Percentiles rank a stretch among this genome's conserved stretches.
These are phyloP conservation scores for Fusarium sp. DNA, from an alignment of 2,329 filamentous ascomycete genomes.

Conservation along the genomic window DNA sequence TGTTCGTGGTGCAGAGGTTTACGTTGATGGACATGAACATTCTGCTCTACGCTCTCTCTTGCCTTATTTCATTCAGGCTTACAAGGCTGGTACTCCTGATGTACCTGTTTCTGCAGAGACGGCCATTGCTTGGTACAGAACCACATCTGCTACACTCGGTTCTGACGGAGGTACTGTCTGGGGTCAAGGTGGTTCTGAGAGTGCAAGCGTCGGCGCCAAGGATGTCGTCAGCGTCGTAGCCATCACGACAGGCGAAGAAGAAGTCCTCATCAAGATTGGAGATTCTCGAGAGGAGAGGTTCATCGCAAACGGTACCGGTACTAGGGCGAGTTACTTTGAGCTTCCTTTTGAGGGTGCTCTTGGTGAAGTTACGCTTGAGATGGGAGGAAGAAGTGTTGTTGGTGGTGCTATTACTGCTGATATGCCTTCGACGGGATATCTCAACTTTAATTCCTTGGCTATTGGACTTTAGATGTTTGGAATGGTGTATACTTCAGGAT, in stretches of 20 bases:
- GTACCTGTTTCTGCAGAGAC: conserved; percentile 43
- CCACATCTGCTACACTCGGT: conserved; percentile 41
- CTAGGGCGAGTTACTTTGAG: conserved; percentile 37
- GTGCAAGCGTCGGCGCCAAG: conserved; percentile 35
- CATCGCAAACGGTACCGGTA: conserved; percentile 22
- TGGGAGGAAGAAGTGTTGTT: conserved; percentile 27
- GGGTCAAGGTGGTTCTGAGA: conserved; percentile 38
- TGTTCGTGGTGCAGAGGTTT: conserved; percentile 55
- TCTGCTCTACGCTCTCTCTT: conserved; percentile 58
- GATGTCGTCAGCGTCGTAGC: conserved; percentile 49
- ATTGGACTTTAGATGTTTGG: conserved; percentile 23
- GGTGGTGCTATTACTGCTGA: conserved; percentile 29
- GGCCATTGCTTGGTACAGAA: conserved; percentile 48
- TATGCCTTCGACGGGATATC: conserved; percentile 29
- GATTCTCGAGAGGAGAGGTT: conserved; percentile 28
- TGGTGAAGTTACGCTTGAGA: conserved; percentile 31
- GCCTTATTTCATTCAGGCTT: conserved; percentile 59
- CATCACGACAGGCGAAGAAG: conserved; percentile 40
- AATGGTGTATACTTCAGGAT: neutral
- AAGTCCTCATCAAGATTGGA: conserved; percentile 46
- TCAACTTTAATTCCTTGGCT: conserved; percentile 40
- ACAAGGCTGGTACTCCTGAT: conserved; percentile 52
- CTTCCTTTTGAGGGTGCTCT: conserved; percentile 30
- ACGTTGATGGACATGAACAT: conserved; percentile 58
- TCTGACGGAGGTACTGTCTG: conserved; percentile 47